Percentiles rank a stretch among this genome's conserved stretches.
These are phyloP conservation scores for Boechera retrofracta DNA, from an alignment of 345 rosid genomes.

Conservation along the genomic window DNA sequence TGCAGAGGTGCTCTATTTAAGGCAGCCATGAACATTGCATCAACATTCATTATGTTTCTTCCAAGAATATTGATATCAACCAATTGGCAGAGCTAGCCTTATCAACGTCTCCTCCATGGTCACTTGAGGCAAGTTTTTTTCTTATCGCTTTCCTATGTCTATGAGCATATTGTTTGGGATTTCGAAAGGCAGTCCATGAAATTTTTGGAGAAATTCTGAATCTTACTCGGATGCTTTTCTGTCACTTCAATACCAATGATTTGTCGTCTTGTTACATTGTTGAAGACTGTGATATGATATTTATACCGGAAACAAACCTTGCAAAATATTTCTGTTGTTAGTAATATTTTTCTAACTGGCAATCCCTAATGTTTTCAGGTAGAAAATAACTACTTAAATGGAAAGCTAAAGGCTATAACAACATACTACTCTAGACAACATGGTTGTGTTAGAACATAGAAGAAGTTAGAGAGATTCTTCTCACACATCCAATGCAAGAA, in stretches of 20 bases:
- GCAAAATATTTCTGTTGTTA: neutral
- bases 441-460: constrained; percentile 10
- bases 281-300: neutral
- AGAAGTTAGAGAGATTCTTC: neutral
- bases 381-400: constrained; percentile 85
- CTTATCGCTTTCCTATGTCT: neutral
- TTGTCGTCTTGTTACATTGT: constrained; percentile 10
- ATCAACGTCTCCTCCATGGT: constrained; percentile 67
- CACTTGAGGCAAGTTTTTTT: constrained; percentile 60
- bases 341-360: constrained; percentile 28
- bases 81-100: constrained; percentile 86
- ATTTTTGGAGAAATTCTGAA: neutral
- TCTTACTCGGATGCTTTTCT: neutral
- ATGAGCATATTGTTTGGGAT: neutral
- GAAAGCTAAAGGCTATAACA: constrained; percentile 86
- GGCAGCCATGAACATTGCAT: constrained; percentile 65
- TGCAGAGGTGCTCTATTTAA: constrained; percentile 72
- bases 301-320: neutral
- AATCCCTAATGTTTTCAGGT: constrained; percentile 54
- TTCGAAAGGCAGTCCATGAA: no score
- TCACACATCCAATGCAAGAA: neutral
- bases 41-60: constrained; percentile 77
- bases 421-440: constrained; percentile 70
- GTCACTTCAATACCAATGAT: neutral
- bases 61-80: constrained; percentile 79